A percentile compares a stretch with the other conserved stretches of the same genome.
Conservation (phyloP, 495 filamentous ascomycete genomes). For the Neurospora pannonica region DNA sequence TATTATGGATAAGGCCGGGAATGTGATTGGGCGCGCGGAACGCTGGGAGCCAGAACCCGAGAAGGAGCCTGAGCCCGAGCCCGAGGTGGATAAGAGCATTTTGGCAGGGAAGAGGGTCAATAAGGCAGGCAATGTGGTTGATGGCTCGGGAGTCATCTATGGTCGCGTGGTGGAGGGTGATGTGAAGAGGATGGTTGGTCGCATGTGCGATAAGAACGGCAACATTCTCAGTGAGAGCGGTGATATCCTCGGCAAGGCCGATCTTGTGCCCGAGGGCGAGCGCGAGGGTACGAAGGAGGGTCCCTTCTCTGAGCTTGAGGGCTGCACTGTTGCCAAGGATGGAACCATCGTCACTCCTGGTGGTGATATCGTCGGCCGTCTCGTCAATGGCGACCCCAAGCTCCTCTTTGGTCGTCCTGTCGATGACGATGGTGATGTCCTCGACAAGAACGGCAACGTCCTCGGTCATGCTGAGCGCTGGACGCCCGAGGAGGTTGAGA, state of each 20-base stretch:
- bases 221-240: constrained; percentile 75
- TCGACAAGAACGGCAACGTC: constrained; percentile 73
- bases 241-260: constrained; percentile 67
- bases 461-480: constrained; percentile 76
- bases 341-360: constrained; percentile 54
- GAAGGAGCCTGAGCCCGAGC: constrained; percentile 36
- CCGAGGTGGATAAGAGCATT: constrained; percentile 51
- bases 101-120: constrained; percentile 80
- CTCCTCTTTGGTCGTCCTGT: constrained; percentile 64
- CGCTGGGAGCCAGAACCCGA: constrained; percentile 64
- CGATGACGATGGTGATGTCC: constrained; percentile 75
- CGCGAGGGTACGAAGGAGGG: constrained; percentile 61
- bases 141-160: constrained; percentile 59
- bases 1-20: constrained; percentile 70
- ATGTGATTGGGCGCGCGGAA: constrained; percentile 70
- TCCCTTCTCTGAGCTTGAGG: constrained; percentile 68
- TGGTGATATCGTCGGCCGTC: constrained; percentile 62
- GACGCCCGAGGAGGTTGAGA: constrained; percentile 67
- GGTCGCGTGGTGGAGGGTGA: constrained; percentile 72
- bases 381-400: constrained; percentile 64
- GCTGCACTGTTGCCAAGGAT: constrained; percentile 63
- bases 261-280: constrained; percentile 67
- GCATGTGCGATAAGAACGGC: constrained; percentile 74
- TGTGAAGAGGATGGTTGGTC: constrained; percentile 57
- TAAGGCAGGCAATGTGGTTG: constrained; percentile 77